These are phyloP conservation scores for Zygotorulaspora sp. DNA, from an alignment of 805 yeast genomes.

Conservation along the genomic window DNA sequence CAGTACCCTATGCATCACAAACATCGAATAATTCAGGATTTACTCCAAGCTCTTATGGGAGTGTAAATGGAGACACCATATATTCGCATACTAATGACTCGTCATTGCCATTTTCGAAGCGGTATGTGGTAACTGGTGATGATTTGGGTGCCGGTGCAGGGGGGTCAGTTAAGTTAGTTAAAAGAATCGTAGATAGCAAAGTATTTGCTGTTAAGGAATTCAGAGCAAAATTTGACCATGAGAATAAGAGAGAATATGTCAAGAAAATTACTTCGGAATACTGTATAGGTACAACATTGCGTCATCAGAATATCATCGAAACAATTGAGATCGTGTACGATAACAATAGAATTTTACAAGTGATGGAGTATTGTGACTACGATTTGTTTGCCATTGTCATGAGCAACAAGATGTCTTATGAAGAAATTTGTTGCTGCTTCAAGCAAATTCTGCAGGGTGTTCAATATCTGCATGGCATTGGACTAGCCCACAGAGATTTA, in stretches of 20 bases:
- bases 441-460: slow-evolving; percentile 80
- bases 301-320: slow-evolving; percentile 85
- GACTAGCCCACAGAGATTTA: slow-evolving; percentile 86
- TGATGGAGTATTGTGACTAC: slow-evolving; percentile 91
- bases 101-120: slow-evolving; percentile 57
- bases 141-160: slow-evolving; percentile 94
- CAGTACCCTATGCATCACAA: slow-evolving; percentile 17
- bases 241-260: slow-evolving; percentile 78
- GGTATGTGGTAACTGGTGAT: slow-evolving; percentile 79
- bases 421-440: slow-evolving; percentile 84
- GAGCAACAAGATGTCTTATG: slow-evolving; percentile 80
- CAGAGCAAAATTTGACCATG: slow-evolving; percentile 67
- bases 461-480: slow-evolving; percentile 74
- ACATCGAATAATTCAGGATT: slow-evolving; percentile 12
- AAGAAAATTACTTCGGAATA: slow-evolving; percentile 92
- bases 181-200: slow-evolving; percentile 58
- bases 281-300: slow-evolving; percentile 86
- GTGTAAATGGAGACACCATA: slow-evolving; percentile 38
- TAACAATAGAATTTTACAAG: slow-evolving; percentile 78
- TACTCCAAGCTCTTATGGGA: slow-evolving; percentile 35
- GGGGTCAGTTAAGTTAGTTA: slow-evolving; percentile 76
- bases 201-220: slow-evolving; percentile 92
- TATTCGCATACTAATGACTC: slow-evolving; percentile 39
- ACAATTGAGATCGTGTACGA: slow-evolving; percentile 91
- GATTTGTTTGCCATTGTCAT: slow-evolving; percentile 92